phyloP scores from a whole-genome alignment of 495 filamentous ascomycete genomes.

The Xylona heveae region DNA sequence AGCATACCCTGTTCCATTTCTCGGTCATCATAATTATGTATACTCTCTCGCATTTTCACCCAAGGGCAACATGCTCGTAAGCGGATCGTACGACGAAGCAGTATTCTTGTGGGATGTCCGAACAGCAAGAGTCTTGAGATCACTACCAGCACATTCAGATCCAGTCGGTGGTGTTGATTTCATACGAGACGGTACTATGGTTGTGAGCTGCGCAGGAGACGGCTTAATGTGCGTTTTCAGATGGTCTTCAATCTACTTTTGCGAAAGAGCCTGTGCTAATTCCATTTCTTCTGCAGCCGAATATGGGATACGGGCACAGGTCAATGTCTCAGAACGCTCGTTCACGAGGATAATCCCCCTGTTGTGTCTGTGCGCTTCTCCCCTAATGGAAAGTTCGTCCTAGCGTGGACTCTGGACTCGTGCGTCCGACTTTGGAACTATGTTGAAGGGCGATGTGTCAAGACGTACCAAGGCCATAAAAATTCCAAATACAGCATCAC shows the following conservation, averaged over 20 bases:
- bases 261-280: too few species aligned
- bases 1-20: constrained; percentile 39
- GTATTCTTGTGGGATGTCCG: constrained; percentile 93
- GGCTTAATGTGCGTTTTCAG: constrained; percentile 53
- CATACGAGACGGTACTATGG: constrained; percentile 74
- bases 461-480: constrained; percentile 88
- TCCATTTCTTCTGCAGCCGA: constrained; percentile 21
- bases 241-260: too few species aligned
- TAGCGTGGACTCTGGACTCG: constrained; percentile 80
- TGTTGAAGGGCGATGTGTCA: constrained; percentile 66
- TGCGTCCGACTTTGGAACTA: constrained; percentile 91
- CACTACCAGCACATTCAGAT: constrained; percentile 83
- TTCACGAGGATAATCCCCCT: constrained; percentile 88
- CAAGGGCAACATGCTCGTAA: constrained; percentile 88
- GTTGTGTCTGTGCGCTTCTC: constrained; percentile 82
- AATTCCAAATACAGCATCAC: constrained; percentile 68
- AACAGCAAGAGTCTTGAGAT: constrained; percentile 62
- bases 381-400: constrained; percentile 79
- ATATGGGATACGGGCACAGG: constrained; percentile 94
- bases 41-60: constrained; percentile 85
- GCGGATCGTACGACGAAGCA: constrained; percentile 90
- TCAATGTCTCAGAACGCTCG: constrained; percentile 81
- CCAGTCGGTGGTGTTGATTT: constrained; percentile 89
- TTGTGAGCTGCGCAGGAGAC: constrained; percentile 74
- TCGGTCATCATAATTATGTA: constrained; percentile 89